These are phyloP conservation scores for Fusarium musae DNA, from an alignment of 2,329 filamentous ascomycete species.

Conservation along the genomic window DNA sequence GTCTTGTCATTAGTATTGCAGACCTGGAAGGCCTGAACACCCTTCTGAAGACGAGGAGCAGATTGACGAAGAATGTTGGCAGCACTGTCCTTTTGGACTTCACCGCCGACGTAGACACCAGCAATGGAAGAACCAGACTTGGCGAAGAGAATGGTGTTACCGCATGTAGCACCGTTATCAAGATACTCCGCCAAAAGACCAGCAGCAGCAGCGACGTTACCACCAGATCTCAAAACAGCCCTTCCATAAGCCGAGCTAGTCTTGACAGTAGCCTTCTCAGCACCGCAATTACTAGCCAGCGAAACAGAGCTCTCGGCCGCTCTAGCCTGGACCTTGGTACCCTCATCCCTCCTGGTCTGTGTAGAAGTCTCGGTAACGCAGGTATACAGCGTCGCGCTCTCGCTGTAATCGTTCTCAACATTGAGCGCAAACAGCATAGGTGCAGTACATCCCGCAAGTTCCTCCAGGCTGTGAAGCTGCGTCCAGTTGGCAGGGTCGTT, in stretches of 20 bases:
- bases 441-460: slow-evolving; percentile 26
- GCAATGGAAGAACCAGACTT: slow-evolving; percentile 38
- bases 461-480: slow-evolving; percentile 37
- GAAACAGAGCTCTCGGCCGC: slow-evolving; percentile 26
- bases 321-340: slow-evolving; percentile 16
- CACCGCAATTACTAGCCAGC: slow-evolving; percentile 36
- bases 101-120: slow-evolving; percentile 39
- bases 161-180: slow-evolving; percentile 30
- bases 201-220: slow-evolving; percentile 14
- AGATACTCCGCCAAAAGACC: slow-evolving; percentile 37
- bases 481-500: slow-evolving; percentile 41
- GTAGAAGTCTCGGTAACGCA: slow-evolving; percentile 20
- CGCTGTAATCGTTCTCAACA: slow-evolving; percentile 37
- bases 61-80: slow-evolving; percentile 25
- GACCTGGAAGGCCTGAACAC: slow-evolving; percentile 33
- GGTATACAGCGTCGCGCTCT: slow-evolving; percentile 40
- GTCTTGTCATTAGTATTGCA: slow-evolving; percentile 35
- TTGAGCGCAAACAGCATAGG: slow-evolving; percentile 40
- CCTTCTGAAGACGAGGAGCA: slow-evolving; percentile 22
- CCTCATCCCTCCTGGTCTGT: slow-evolving; percentile 19
- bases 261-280: slow-evolving; percentile 32
- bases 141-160: slow-evolving; percentile 40
- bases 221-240: slow-evolving; percentile 18
- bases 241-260: slow-evolving; percentile 10
- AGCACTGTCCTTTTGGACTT: slow-evolving; percentile 40